phyloP scores from a whole-genome alignment of 148 eudicot genomes.

The Dysphania ambrosioides region DNA sequence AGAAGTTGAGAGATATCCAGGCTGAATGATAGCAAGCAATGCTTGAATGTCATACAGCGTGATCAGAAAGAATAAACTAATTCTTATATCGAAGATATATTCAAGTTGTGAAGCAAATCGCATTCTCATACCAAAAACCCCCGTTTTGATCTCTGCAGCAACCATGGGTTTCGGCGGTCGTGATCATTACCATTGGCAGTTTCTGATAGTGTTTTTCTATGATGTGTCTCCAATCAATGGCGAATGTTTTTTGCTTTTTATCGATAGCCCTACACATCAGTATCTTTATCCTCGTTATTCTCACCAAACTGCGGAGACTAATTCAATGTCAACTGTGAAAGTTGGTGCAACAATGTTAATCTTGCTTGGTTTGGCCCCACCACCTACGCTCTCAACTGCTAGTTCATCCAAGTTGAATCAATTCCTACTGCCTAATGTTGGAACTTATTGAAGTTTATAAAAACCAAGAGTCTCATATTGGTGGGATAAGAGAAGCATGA shows the following conservation, averaged over 20 bases:
- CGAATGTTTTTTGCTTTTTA: conserved; percentile 57
- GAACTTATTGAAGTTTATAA: no score
- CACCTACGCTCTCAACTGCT: conserved; percentile 59
- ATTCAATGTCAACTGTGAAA: conserved; percentile 58
- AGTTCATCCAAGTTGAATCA: conserved; percentile 83
- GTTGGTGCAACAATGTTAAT: conserved; percentile 85
- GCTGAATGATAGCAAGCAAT: no score
- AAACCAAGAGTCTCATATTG: no score
- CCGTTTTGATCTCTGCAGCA: background rate
- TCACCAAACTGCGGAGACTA: conserved; percentile 30
- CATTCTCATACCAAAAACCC: background rate
- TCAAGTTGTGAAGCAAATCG: background rate
- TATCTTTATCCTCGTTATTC: conserved; percentile 63
- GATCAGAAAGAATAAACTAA: no score
- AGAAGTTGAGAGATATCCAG: no score
- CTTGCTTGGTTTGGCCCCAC: conserved; percentile 89
- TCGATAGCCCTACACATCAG: conserved; percentile 55
- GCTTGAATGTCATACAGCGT: no score
- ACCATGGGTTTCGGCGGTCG: conserved; percentile 15
- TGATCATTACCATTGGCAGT: background rate
- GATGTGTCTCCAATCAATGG: conserved; percentile 37
- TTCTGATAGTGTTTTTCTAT: conserved; percentile 29
- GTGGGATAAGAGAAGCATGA: no score
- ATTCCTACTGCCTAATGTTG: conserved; percentile 71
- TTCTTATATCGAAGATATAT: background rate